phyloP scores from a whole-genome alignment of 2,329 filamentous ascomycete genomes.

The Neonectria faginata region DNA sequence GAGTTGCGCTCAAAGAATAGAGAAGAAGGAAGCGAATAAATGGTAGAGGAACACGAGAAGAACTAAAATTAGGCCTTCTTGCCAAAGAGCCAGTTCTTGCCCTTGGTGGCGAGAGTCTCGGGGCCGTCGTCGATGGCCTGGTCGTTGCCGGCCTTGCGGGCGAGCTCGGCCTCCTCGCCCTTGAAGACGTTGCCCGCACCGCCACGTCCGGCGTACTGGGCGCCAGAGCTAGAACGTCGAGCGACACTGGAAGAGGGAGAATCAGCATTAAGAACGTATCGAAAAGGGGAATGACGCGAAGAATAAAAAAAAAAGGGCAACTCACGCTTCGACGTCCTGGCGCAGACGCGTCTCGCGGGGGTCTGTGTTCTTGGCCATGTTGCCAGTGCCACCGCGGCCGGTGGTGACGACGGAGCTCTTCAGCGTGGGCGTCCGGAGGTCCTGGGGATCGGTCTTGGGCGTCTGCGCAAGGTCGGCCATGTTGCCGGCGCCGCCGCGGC shows the following conservation, averaged over 20 bases:
- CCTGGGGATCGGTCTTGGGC: slow-evolving; percentile 66
- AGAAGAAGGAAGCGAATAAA: not conserved
- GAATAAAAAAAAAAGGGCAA: slow-evolving; percentile 43
- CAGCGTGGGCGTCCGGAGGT: slow-evolving; percentile 84
- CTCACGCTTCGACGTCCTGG: slow-evolving; percentile 84
- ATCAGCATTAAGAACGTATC: slow-evolving; percentile 18
- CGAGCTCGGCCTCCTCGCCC: slow-evolving; percentile 54
- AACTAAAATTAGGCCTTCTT: slow-evolving; percentile 58
- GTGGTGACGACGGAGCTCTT: slow-evolving; percentile 89
- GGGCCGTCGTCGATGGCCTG: slow-evolving; percentile 50
- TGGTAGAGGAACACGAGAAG: not conserved
- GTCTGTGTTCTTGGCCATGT: slow-evolving; percentile 83
- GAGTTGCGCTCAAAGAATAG: not conserved
- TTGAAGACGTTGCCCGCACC: slow-evolving; percentile 79
- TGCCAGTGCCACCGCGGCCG: slow-evolving; percentile 87
- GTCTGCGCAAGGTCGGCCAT: slow-evolving; percentile 68
- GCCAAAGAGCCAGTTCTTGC: slow-evolving; percentile 62
- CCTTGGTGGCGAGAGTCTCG: slow-evolving; percentile 53
- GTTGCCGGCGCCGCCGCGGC: slow-evolving; percentile 84
- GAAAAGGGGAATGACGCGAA: not conserved
- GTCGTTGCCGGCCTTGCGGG: slow-evolving; percentile 47
- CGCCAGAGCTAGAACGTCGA: slow-evolving; percentile 68
- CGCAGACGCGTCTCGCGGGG: slow-evolving; percentile 78
- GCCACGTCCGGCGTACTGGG: slow-evolving; percentile 77
- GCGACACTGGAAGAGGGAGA: slow-evolving; percentile 56